Conservation (phyloP, 2,329 filamentous ascomycete genomes). For the Neoscytalidium dimidiatum region DNA sequence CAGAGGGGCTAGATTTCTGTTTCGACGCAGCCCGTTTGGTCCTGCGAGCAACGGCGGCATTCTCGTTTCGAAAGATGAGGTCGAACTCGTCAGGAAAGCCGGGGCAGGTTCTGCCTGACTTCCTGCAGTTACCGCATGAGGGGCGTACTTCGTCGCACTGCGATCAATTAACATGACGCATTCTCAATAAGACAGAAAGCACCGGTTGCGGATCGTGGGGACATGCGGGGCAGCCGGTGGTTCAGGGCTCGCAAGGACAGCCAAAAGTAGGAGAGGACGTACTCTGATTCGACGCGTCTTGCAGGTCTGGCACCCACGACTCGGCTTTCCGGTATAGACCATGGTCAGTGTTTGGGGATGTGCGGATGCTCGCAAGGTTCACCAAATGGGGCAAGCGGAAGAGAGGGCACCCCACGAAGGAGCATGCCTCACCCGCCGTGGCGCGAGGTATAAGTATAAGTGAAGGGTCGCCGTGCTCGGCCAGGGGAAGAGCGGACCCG, state of each 20-base stretch:
- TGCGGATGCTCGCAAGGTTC: neutral
- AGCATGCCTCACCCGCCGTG: constrained; percentile 14
- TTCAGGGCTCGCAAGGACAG: neutral
- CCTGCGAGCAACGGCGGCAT: constrained; percentile 65
- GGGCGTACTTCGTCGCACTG: constrained; percentile 70
- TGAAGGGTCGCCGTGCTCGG: neutral
- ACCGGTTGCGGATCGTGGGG: neutral
- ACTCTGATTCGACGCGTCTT: constrained; percentile 74
- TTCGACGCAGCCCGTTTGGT: constrained; percentile 42
- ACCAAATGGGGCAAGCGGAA: constrained; percentile 12
- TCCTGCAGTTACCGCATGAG: constrained; percentile 65
- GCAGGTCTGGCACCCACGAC: constrained; percentile 70
- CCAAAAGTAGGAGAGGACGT: constrained; percentile 29
- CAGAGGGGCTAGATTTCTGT: neutral
- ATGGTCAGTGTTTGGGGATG: constrained; percentile 24
- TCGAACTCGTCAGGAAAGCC: constrained; percentile 74
- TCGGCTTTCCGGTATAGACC: constrained; percentile 45
- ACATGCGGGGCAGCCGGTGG: neutral
- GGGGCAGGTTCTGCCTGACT: constrained; percentile 64
- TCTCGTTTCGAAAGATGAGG: constrained; percentile 72
- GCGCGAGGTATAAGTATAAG: constrained; percentile 17
- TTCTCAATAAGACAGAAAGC: neutral
- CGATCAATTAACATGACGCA: constrained; percentile 21
- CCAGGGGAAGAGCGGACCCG: constrained; percentile 9
- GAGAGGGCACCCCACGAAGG: constrained; percentile 5